These are phyloP conservation scores for Lepidium africanum DNA, from an alignment of 345 rosid species.

Conservation along the genomic window DNA sequence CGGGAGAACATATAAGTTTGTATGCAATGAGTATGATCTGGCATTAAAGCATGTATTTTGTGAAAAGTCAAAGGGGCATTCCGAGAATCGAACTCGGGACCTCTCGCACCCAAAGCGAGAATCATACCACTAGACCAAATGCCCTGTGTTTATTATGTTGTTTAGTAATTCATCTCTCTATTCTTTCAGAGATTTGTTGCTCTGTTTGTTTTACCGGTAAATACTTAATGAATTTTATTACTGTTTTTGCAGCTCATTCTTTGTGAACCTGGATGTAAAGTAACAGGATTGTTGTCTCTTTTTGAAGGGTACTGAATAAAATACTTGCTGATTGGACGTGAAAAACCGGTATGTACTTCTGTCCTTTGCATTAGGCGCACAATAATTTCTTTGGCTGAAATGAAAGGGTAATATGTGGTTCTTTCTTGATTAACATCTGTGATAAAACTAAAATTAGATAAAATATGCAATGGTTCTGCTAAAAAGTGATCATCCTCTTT, in stretches of 20 bases:
- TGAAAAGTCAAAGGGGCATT: slow-evolving; percentile 39
- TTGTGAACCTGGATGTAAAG: not conserved
- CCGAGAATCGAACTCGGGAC: slow-evolving; percentile 69
- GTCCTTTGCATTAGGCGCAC: not conserved
- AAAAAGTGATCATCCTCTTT: not conserved
- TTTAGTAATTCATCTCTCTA: not conserved
- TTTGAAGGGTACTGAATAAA: not conserved
- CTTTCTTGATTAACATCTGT: not conserved
- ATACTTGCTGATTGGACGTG: not conserved
- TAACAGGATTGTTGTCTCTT: not conserved
- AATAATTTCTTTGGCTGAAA: not conserved
- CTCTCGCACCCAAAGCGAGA: slow-evolving; percentile 89
- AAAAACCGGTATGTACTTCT: not conserved
- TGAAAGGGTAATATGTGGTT: not conserved
- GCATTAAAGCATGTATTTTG: too few species aligned
- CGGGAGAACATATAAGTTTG: too few species aligned
- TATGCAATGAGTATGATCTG: too few species aligned
- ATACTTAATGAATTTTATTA: not conserved
- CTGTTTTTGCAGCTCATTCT: not conserved
- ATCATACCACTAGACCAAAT: slow-evolving; percentile 87
- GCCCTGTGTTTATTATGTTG: slow-evolving; percentile 23
- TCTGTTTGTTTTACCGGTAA: not conserved
- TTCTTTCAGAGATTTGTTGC: not conserved
- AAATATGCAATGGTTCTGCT: not conserved
- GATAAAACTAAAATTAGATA: not conserved